Evolutionary conservation across 2,329 filamentous ascomycete genomes (phyloP).

Genomic region (Claviceps spartinae): DNA sequence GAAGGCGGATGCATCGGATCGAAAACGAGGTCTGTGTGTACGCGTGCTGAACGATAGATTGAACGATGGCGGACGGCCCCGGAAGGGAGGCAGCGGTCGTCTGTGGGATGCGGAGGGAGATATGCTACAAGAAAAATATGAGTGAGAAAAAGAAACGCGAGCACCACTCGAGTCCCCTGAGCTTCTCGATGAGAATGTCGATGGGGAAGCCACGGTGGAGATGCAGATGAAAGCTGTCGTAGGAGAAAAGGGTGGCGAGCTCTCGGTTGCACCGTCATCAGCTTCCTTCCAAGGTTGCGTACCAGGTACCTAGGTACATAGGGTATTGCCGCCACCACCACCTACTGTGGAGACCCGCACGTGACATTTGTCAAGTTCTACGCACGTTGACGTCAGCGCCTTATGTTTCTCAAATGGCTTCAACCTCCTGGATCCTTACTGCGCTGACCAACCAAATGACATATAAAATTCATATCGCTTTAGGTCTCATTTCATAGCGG

Average conservation of each 20-base stretch:
- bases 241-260: constrained; percentile 10
- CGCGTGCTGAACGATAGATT: background rate
- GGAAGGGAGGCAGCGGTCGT: background rate
- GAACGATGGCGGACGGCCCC: background rate
- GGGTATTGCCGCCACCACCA: too few relatives aligned
- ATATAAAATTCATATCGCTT: background rate
- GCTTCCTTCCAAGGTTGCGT: background rate
- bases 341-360: constrained; percentile 12
- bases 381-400: too few relatives aligned
- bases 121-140: background rate
- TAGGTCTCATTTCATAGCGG: background rate
- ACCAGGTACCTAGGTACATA: too few relatives aligned
- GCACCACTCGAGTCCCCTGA: background rate
- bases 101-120: too few relatives aligned
- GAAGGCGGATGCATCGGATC: constrained; percentile 27
- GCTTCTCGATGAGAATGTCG: constrained; percentile 3
- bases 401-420: too few relatives aligned
- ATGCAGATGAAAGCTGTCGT: constrained; percentile 1
- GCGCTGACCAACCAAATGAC: background rate
- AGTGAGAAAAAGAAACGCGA: background rate
- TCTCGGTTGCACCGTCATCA: constrained; percentile 12
- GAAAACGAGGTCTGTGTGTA: background rate
- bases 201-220: constrained; percentile 18
- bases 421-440: too few relatives aligned
- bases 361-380: constrained; percentile 10